Evolutionary conservation across 2,329 filamentous ascomycete species (phyloP), one percentile per base, ranked within the genome.

Genomic region (Aspergillus ochraceus): DNA sequence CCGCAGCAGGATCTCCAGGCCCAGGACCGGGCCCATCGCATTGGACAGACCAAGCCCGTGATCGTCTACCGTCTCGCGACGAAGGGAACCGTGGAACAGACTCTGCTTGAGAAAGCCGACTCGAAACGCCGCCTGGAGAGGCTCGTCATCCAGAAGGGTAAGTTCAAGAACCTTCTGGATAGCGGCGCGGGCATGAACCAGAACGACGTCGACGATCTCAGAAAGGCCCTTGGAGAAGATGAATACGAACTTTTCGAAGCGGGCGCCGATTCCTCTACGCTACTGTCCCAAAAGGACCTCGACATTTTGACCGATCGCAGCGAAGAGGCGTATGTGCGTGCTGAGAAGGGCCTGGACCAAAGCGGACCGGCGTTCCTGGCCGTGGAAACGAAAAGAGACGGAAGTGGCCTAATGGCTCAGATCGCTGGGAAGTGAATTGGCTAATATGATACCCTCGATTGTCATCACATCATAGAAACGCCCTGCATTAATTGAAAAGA

Each of bases 1-100:
- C 95, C 95, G 0, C 95, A 99, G 73, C 94, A 97, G 71, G 95
- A 99, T 74, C 82, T 99, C 0, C 95, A 99, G 72, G 95, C 95
- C 0, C 95, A 98, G 76, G 95, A 99, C 71, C 91, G 95, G 5
- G 92, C 91, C 0, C 95, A 99, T 72, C 87, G 95, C 12, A 98
- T 99, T 63, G 95, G 95, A 0, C 95, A 99, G 74, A 97, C 88
- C 0, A 85, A 89, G 2, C 95, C 95, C 0, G 95, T 99, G 1
- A 87, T 99, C 20, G 90, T 99, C 0, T 99, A 96, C 75, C 89
- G 95, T 1, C 88, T 99, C 36, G 94, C 95, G 0, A 99, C 95
- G 0, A 92, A 93, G 69, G 91, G 90, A 9, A 98, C 95, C 0
- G 91, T 99, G 0, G 95, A 99, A 73, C 91, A 97, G 70, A 88